A percentile compares a stretch with the other conserved stretches of the same genome.
phyloP scores from a whole-genome alignment of 2,329 filamentous ascomycete genomes.

The Corniculantispora saksenae region DNA sequence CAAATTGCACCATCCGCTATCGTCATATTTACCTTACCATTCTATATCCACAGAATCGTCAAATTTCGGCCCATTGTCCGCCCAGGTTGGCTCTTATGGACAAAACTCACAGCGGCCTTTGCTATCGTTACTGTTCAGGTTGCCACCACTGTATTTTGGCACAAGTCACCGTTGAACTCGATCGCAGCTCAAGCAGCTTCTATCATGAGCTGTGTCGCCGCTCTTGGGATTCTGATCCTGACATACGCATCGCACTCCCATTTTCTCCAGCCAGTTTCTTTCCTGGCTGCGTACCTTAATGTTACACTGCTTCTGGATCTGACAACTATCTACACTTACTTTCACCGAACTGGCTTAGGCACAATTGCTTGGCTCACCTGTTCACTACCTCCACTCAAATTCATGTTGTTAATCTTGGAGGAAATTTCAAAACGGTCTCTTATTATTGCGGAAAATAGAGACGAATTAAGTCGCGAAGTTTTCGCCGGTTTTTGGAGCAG shows the following conservation, averaged over 20 bases:
- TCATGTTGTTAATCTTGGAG: conserved; percentile 32
- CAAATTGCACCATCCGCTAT: not conserved
- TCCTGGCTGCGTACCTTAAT: conserved; percentile 35
- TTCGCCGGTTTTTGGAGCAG: conserved; percentile 24
- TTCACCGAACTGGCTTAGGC: conserved; percentile 29
- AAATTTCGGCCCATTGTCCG: not conserved
- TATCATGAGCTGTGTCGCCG: conserved; percentile 29
- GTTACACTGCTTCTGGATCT: conserved; percentile 35
- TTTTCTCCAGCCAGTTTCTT: conserved; percentile 32
- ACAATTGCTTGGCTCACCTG: conserved; percentile 31
- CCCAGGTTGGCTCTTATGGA: conserved; percentile 24
- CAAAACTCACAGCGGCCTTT: conserved; percentile 21
- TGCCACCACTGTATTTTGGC: conserved; percentile 31
- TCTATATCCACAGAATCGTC: conserved; percentile 14
- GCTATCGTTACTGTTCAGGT: conserved; percentile 21
- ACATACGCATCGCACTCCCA: conserved; percentile 36
- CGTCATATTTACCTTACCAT: not conserved
- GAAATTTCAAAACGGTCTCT: conserved; percentile 30
- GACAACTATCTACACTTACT: conserved; percentile 34
- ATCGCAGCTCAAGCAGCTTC: conserved; percentile 32
- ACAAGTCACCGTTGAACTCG: conserved; percentile 21
- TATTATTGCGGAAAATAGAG: not conserved
- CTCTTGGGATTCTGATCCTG: conserved; percentile 28
- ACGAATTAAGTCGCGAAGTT: conserved; percentile 21
- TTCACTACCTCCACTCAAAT: conserved; percentile 29